phyloP scores from a whole-genome alignment of 2,329 filamentous ascomycete genomes.

The Epichloe typhina region DNA sequence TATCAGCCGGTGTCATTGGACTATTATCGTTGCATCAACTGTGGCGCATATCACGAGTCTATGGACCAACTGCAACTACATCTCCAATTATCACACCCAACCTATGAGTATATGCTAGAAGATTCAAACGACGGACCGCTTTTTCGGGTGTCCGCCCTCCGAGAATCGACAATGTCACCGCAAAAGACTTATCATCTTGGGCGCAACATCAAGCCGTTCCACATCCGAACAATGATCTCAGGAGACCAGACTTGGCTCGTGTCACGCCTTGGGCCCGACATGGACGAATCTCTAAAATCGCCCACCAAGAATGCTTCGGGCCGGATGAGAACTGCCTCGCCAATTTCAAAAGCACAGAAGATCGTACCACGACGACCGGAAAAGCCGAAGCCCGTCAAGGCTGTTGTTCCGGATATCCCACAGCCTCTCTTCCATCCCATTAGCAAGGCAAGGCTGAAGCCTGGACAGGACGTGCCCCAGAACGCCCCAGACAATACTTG shows the following conservation, averaged over 20 bases:
- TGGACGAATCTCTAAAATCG: slow-evolving; percentile 14
- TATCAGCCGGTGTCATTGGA: slow-evolving; percentile 33
- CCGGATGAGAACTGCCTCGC: slow-evolving; percentile 14
- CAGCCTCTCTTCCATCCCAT: slow-evolving; percentile 44
- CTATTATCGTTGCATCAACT: slow-evolving; percentile 37
- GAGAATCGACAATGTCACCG: slow-evolving; percentile 16
- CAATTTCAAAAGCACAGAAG: slow-evolving; percentile 8
- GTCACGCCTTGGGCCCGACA: slow-evolving; percentile 26
- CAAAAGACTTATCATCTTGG: slow-evolving; percentile 29
- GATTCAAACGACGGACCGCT: slow-evolving; percentile 23
- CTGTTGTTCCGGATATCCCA: slow-evolving; percentile 34
- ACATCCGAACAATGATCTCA: slow-evolving; percentile 28
- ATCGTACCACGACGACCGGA: slow-evolving; percentile 5
- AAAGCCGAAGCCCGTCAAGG: slow-evolving; percentile 14
- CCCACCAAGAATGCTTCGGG: slow-evolving; percentile 11
- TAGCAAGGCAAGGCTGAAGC: slow-evolving; percentile 37
- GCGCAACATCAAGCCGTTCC: slow-evolving; percentile 28
- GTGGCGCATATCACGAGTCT: slow-evolving; percentile 32
- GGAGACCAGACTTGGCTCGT: slow-evolving; percentile 34
- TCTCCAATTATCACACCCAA: slow-evolving; percentile 29
- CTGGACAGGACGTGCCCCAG: slow-evolving; percentile 34
- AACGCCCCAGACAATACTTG: slow-evolving; percentile 34
- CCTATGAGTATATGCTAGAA: slow-evolving; percentile 30
- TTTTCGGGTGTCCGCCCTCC: slow-evolving; percentile 25
- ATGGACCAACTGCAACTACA: slow-evolving; percentile 36